Percentiles rank a stretch among this genome's conserved stretches.
Conservation (phyloP, 441 rosid species). For the Dalechampia spathulata region DNA sequence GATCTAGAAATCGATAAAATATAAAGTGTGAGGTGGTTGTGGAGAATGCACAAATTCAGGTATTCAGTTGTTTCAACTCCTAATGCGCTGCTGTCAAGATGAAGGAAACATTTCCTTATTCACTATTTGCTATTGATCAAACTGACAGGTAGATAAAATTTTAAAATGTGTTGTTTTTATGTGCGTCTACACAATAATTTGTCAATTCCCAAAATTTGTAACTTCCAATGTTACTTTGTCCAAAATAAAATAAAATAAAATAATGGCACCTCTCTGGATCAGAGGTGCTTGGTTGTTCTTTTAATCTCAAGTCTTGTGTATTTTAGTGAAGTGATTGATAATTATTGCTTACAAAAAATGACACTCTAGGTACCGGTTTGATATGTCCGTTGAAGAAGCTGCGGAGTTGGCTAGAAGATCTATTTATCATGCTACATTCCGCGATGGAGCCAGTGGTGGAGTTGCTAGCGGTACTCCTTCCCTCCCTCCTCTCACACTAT, state of each 20-base stretch:
- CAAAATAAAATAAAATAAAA: background rate
- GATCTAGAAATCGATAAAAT: background rate
- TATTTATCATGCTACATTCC: slow-evolving; percentile 97
- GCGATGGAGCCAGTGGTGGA: slow-evolving; percentile 99
- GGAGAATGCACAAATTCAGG: background rate
- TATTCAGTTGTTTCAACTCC: background rate
- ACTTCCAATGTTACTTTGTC: background rate
- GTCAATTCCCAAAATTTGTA: too few species aligned
- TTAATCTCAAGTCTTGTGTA: background rate
- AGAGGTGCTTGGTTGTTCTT: background rate
- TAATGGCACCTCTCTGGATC: background rate
- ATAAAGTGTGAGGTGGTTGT: background rate
- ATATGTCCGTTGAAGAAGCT: slow-evolving; percentile 90
- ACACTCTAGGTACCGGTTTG: slow-evolving; percentile 55
- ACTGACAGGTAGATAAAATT: too few species aligned
- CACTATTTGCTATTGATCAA: background rate
- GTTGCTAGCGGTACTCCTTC: slow-evolving; percentile 83
- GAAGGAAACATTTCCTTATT: background rate
- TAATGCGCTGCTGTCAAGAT: background rate
- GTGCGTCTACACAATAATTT: too few species aligned
- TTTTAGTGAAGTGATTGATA: background rate
- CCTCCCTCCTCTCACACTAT: slow-evolving; percentile 1
- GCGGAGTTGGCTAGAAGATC: slow-evolving; percentile 93
- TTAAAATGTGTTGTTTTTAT: too few species aligned
- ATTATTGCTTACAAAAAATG: background rate